A percentile compares a stretch with the other conserved stretches of the same genome.
phyloP scores from a whole-genome alignment of 2,329 filamentous ascomycete genomes.

The Cercospora sp. region DNA sequence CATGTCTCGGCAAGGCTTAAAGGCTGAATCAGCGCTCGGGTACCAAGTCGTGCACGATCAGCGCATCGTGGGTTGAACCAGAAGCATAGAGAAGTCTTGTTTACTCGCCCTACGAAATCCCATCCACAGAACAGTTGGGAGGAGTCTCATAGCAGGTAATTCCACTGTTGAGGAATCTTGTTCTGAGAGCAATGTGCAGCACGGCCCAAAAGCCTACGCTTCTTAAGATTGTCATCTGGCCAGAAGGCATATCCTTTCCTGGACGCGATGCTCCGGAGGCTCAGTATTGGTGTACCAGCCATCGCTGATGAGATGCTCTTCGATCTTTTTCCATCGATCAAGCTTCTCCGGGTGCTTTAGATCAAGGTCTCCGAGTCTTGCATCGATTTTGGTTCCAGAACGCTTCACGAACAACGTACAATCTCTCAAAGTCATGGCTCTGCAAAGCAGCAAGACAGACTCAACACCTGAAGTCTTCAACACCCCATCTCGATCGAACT shows the following conservation, averaged over 20 bases:
- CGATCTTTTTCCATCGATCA: constrained; percentile 44
- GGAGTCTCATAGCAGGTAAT: not conserved
- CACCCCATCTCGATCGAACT: constrained; percentile 43
- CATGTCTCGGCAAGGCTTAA: not conserved
- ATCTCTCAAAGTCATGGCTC: constrained; percentile 52
- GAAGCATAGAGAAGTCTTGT: not conserved
- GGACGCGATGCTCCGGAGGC: constrained; percentile 1
- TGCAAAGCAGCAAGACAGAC: constrained; percentile 32
- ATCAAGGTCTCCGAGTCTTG: constrained; percentile 49
- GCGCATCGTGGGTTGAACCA: not conserved
- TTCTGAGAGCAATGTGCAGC: not conserved
- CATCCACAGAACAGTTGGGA: not conserved
- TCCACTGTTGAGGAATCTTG: too few relatives aligned
- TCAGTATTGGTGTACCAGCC: constrained; percentile 45
- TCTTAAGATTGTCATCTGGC: constrained; percentile 9
- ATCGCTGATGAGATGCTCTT: constrained; percentile 40
- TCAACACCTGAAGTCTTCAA: constrained; percentile 12
- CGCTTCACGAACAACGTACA: constrained; percentile 47
- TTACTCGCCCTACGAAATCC: too few relatives aligned
- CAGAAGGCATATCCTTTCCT: constrained; percentile 33
- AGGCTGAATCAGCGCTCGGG: not conserved
- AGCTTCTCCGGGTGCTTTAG: constrained; percentile 48
- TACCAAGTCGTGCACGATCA: not conserved
- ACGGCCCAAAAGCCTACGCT: not conserved
- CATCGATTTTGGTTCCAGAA: constrained; percentile 37